phyloP scores from a whole-genome alignment of 768 basidiomycete genomes.

The Cyathus striatus region DNA sequence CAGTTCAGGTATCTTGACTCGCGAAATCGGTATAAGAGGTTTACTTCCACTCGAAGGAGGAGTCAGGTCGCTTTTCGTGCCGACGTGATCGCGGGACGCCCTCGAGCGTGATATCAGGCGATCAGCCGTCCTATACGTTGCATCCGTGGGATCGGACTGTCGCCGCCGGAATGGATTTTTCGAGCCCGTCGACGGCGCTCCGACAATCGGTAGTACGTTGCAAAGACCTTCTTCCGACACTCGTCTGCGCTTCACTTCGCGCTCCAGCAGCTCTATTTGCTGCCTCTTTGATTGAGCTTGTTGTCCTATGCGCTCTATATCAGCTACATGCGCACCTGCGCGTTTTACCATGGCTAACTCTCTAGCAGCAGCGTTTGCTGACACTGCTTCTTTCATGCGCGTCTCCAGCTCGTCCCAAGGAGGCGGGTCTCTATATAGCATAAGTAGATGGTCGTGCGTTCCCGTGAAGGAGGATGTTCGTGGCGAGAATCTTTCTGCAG shows the following conservation, averaged over 20 bases:
- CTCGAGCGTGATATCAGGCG: too few species aligned
- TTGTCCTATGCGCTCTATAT: too few species aligned
- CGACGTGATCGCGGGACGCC: too few species aligned
- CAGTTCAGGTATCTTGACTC: conserved; percentile 20
- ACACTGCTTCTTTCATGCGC: neutral
- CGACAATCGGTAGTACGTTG: conserved; percentile 4
- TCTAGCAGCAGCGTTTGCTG: neutral
- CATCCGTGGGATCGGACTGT: conserved; percentile 15
- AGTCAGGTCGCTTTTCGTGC: too few species aligned
- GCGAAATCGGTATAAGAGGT: conserved; percentile 17
- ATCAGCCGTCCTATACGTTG: too few species aligned
- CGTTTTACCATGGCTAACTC: neutral
- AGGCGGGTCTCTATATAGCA: conserved; percentile 32
- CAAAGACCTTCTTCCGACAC: neutral
- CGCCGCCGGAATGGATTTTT: conserved; percentile 3
- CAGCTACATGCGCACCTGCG: neutral
- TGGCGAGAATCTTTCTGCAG: too few species aligned
- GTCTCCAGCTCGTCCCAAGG: conserved; percentile 18
- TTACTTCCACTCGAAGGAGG: too few species aligned
- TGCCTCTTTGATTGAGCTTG: too few species aligned
- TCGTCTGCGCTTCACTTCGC: neutral
- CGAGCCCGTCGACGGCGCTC: neutral
- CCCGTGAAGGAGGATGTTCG: neutral
- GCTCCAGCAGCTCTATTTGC: too few species aligned
- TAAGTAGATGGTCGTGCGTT: conserved; percentile 17